These are phyloP conservation scores for Myxozyma geophila DNA, from an alignment of 805 yeast genomes.

Conservation along the genomic window DNA sequence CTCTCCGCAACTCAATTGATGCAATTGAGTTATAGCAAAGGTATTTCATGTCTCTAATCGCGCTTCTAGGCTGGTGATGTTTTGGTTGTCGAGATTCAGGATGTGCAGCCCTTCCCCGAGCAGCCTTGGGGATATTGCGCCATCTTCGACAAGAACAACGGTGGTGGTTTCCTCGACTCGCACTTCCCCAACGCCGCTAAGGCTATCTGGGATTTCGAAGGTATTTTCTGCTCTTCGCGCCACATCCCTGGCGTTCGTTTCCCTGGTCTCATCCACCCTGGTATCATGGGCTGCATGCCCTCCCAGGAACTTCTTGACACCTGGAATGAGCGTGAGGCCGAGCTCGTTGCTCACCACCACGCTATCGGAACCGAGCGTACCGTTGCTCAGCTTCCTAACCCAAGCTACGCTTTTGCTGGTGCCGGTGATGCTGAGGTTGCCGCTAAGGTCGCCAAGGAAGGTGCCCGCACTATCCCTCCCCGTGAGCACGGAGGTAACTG, in stretches of 20 bases:
- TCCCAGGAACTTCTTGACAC: conserved; percentile 50
- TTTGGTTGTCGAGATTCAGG: conserved; percentile 55
- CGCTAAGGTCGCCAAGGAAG: conserved; percentile 47
- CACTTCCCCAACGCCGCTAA: conserved; percentile 57
- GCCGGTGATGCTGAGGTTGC: conserved; percentile 40
- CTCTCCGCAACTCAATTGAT: background rate
- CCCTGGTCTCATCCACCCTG: conserved; percentile 58
- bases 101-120: conserved; percentile 56
- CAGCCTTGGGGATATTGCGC: conserved; percentile 62
- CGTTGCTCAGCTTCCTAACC: conserved; percentile 53
- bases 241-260: conserved; percentile 57
- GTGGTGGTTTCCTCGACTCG: conserved; percentile 56
- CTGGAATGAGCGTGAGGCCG: conserved; percentile 54
- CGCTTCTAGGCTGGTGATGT: conserved; percentile 50
- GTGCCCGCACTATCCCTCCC: conserved; percentile 56
- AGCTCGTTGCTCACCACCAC: conserved; percentile 41
- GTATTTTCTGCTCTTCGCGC: conserved; percentile 55
- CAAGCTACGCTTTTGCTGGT: conserved; percentile 50
- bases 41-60: background rate
- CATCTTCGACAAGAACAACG: conserved; percentile 53
- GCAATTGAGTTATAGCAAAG: background rate
- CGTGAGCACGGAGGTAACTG: conserved; percentile 58
- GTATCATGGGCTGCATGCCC: conserved; percentile 58
- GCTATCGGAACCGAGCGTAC: conserved; percentile 40
- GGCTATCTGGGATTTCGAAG: conserved; percentile 58